Percentiles rank a stretch among this genome's conserved stretches.
phyloP scores from a whole-genome alignment of 208 protist genomes.

The Blechomonas ayalai region DNA sequence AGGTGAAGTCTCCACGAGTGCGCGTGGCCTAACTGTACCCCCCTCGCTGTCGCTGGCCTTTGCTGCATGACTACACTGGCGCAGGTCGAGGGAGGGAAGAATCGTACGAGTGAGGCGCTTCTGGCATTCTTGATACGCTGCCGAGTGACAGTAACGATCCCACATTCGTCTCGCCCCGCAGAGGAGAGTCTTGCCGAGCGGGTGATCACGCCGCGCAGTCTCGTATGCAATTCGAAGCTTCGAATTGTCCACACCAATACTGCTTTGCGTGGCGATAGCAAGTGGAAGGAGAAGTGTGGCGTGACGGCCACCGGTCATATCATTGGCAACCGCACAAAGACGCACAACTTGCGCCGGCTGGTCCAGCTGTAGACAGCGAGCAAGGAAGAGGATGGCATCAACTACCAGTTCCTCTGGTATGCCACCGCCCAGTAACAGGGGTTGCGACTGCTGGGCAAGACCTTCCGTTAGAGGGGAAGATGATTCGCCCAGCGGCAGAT shows the following conservation, averaged over 20 bases:
- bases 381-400: slow-evolving; percentile 34
- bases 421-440: slow-evolving; percentile 35
- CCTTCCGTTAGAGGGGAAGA: too few relatives aligned
- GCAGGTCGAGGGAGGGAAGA: slow-evolving; percentile 14
- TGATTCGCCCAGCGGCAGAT: too few relatives aligned
- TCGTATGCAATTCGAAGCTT: slow-evolving; percentile 20
- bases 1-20: background rate
- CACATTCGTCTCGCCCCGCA: slow-evolving; percentile 26
- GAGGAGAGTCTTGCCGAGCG: slow-evolving; percentile 31
- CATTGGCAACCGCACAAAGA: slow-evolving; percentile 31
- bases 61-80: background rate
- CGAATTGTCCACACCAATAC: slow-evolving; percentile 6
- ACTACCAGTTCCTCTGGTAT: slow-evolving; percentile 44
- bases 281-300: slow-evolving; percentile 44
- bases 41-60: background rate
- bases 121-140: slow-evolving; percentile 18
- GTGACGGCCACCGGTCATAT: slow-evolving; percentile 47
- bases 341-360: slow-evolving; percentile 20
- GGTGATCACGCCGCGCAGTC: slow-evolving; percentile 22
- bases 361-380: slow-evolving; percentile 25
- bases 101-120: slow-evolving; percentile 22
- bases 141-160: slow-evolving; percentile 30
- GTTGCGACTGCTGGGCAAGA: slow-evolving; percentile 4
- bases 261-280: slow-evolving; percentile 23
- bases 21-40: background rate